phyloP scores from a whole-genome alignment of 2,329 filamentous ascomycete genomes.

The Ophiostoma piceae region DNA sequence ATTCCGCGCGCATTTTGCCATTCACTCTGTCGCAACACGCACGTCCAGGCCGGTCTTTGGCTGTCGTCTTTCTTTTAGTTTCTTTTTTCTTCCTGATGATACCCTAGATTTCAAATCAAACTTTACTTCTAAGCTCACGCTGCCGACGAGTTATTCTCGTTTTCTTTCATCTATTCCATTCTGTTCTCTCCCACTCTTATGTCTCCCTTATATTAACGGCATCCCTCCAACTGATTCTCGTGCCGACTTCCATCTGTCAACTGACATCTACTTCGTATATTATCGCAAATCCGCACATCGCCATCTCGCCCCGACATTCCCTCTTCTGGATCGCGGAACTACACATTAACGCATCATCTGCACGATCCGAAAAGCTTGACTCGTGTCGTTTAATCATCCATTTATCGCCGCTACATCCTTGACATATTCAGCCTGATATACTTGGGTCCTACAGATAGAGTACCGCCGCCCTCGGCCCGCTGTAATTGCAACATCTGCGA shows the following conservation, averaged over 20 bases:
- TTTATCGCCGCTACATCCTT: neutral
- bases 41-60: neutral
- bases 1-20: neutral
- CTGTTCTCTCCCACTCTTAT: neutral
- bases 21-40: neutral
- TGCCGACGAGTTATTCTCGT: neutral
- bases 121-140: neutral
- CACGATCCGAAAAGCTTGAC: neutral
- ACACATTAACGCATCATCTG: neutral
- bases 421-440: slow-evolving; percentile 1
- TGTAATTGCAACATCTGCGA: neutral
- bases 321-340: neutral
- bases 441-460: neutral
- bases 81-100: neutral
- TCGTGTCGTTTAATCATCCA: neutral
- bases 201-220: neutral
- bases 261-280: neutral
- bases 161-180: neutral
- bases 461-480: neutral
- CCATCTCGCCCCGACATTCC: neutral
- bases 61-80: neutral
- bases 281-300: neutral
- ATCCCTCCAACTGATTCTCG: neutral
- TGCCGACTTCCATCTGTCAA: neutral
- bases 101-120: slow-evolving; percentile 11